Conservation (phyloP, 352 stramenopile species). For the Aphanomyces euteiches region DNA sequence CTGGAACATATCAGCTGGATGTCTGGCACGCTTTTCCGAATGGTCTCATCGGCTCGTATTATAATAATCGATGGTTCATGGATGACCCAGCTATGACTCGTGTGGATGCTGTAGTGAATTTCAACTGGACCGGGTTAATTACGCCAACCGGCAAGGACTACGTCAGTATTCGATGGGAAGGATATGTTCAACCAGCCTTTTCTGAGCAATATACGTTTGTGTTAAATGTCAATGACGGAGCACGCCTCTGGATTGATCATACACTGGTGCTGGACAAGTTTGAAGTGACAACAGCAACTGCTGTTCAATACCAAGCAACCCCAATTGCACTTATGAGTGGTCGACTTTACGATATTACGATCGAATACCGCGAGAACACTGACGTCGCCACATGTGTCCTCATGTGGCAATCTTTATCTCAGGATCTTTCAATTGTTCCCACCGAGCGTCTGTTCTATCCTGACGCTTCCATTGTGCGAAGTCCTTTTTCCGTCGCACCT, state of each 20-base stretch:
- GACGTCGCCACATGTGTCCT: slow-evolving; percentile 80
- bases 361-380: slow-evolving; percentile 93
- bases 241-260: slow-evolving; percentile 83
- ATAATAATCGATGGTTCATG: slow-evolving; percentile 94
- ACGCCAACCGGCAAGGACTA: slow-evolving; percentile 91
- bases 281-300: slow-evolving; percentile 40
- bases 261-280: slow-evolving; percentile 82
- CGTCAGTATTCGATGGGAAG: slow-evolving; percentile 92
- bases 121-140: slow-evolving; percentile 88
- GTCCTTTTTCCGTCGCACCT: slow-evolving; percentile 59
- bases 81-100: slow-evolving; percentile 75
- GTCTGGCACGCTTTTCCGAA: slow-evolving; percentile 65
- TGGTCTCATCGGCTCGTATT: slow-evolving; percentile 91
- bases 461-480: slow-evolving; percentile 49
- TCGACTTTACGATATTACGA: slow-evolving; percentile 75
- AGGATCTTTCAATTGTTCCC: slow-evolving; percentile 85
- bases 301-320: slow-evolving; percentile 28
- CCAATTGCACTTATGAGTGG: slow-evolving; percentile 47
- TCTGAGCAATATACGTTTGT: slow-evolving; percentile 85
- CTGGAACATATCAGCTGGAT: slow-evolving; percentile 83
- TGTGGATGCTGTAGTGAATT: slow-evolving; percentile 88
- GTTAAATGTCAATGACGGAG: slow-evolving; percentile 86
- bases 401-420: slow-evolving; percentile 84
- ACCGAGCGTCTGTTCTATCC: slow-evolving; percentile 82
- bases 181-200: slow-evolving; percentile 89